Conservation (phyloP, 1,284 basidiomycete genomes). For the Cystobasidium slooffiae region DNA sequence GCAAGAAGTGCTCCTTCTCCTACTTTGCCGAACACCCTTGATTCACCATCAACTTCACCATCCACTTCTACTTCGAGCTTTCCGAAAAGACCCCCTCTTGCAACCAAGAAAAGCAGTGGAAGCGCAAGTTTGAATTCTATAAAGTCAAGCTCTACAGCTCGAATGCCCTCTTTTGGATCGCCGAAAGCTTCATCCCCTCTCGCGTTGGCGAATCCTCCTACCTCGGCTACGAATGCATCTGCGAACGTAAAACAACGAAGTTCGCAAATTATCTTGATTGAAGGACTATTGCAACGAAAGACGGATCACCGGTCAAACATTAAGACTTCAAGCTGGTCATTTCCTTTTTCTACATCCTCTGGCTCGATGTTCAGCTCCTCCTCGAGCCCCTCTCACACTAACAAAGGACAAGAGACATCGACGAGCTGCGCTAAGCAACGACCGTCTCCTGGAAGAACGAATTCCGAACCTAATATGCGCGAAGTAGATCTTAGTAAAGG, state of each 20-base stretch:
- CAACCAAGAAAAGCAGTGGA: not conserved
- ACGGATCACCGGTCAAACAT: slow-evolving; percentile 60
- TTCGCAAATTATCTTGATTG: slow-evolving; percentile 74
- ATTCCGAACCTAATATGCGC: slow-evolving; percentile 46
- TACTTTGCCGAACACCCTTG: slow-evolving; percentile 9
- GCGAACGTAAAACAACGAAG: slow-evolving; percentile 59
- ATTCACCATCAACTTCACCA: not conserved
- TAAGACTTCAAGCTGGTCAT: slow-evolving; percentile 14
- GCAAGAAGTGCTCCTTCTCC: not conserved
- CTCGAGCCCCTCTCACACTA: slow-evolving; percentile 47
- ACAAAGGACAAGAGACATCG: not conserved
- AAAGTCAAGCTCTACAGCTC: not conserved
- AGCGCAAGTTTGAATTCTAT: not conserved
- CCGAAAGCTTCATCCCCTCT: slow-evolving; percentile 13
- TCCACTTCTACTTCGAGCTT: slow-evolving; percentile 4
- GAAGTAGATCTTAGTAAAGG: slow-evolving; percentile 62
- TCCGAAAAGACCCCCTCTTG: slow-evolving; percentile 6
- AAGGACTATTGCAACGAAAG: slow-evolving; percentile 74
- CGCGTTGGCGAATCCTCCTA: not conserved
- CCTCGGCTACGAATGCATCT: not conserved
- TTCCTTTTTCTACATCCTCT: slow-evolving; percentile 29
- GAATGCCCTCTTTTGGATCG: not conserved
- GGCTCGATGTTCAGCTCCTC: not conserved
- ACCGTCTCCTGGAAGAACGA: not conserved
- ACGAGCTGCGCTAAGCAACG: not conserved